Evolutionary conservation across 179 eudicot genomes (phyloP), one percentile per base, ranked within the genome.

Genomic region (Heliamphora pulchella): DNA sequence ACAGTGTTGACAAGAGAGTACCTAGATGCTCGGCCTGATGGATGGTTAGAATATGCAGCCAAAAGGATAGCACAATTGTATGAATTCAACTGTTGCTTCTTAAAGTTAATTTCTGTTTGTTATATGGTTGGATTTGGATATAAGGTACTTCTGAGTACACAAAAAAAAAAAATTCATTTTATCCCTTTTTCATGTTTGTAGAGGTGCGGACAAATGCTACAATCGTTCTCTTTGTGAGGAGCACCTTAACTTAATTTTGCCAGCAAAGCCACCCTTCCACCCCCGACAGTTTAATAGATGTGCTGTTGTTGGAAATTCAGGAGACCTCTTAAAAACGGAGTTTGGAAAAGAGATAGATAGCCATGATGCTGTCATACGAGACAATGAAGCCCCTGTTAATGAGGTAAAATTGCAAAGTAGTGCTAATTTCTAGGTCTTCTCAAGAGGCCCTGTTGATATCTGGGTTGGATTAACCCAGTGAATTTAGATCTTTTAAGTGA

Each of bases 261-360:
- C 99, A 59, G 93, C 92, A 78, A 89, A 89, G 82, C 98, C 99
- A 53, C 97, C 99, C 51, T 96, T 96, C 82, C 93, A 87, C 79
- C 99, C 98, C 55, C 91, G 89, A 74, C 99, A 96, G 80, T 96
- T 96, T 79, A 84, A 86, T 85, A 94, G 81, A 78, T 96, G 98
- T 85, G 99, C 98, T 46, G 98, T 96, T 86, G 99, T 96, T 88
- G 99, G 99, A 80, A 94, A 96, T 85, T 96, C 97, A 41, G 99
- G 99, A 68, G 99, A 96, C 78, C 97, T 96, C 65, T 81, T 96
- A 63, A 89, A 94, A 88, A 94, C 97, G 47, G 88, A 92, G 83
- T 96, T 92, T 84, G 99, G 99, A 46, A 80, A 91, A 83, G 99
- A 96, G 81, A 96, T 96, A 80, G 99, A 96, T 84, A 86, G 97